Evolutionary conservation across 2,329 filamentous ascomycete genomes (phyloP).

Genomic region (Trichocomaceae sp.): DNA sequence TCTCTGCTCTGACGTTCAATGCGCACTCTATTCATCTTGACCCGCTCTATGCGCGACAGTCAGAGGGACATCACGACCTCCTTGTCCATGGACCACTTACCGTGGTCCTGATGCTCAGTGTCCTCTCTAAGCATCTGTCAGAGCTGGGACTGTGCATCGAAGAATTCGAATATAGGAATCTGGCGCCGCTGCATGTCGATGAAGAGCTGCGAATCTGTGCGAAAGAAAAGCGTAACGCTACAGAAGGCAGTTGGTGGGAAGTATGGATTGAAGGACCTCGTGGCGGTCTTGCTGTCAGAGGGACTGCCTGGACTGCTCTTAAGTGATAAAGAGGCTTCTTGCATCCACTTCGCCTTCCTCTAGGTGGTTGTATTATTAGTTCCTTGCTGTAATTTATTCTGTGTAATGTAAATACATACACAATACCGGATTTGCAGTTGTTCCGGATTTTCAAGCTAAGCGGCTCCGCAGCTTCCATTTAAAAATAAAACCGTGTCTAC

Average conservation of each 20-base stretch:
- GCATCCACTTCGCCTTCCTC: not conserved
- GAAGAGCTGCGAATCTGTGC: constrained; percentile 67
- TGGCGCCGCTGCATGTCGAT: constrained; percentile 70
- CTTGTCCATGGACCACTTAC: constrained; percentile 84
- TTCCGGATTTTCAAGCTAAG: not conserved
- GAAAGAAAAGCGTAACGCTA: constrained; percentile 41
- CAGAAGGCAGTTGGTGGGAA: constrained; percentile 42
- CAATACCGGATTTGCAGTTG: constrained; percentile 5
- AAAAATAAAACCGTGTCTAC: constrained; percentile 9
- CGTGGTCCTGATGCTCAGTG: constrained; percentile 67
- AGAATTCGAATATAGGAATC: constrained; percentile 69
- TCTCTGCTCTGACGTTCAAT: constrained; percentile 86
- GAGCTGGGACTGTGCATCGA: constrained; percentile 37
- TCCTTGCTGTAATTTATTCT: not conserved
- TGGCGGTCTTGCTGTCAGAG: constrained; percentile 60
- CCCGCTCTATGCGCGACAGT: constrained; percentile 57
- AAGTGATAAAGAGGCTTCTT: not conserved
- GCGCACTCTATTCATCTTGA: constrained; percentile 88
- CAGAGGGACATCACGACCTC: constrained; percentile 68
- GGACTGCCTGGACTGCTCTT: constrained; percentile 33
- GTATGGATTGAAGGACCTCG: constrained; percentile 59
- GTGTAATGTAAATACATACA: not conserved
- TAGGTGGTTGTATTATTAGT: not conserved
- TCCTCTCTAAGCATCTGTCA: constrained; percentile 52
- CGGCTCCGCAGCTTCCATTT: constrained; percentile 4